Evolutionary conservation across 768 basidiomycete genomes (phyloP).

Genomic region (Phlebiopsis flavidoalba): DNA sequence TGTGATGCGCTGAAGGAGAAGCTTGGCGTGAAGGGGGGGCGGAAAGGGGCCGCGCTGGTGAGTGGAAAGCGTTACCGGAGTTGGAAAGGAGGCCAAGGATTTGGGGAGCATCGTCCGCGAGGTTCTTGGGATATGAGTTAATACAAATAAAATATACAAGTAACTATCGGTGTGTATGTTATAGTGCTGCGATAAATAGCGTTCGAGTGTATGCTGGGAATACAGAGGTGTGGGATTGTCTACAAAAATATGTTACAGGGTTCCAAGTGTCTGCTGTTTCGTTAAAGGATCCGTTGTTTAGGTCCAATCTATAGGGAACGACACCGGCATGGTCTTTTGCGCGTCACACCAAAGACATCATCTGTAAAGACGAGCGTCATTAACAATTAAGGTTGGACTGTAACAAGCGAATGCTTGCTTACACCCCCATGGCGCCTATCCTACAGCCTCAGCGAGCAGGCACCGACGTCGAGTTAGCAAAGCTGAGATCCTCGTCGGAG

Average conservation of each 20-base stretch:
- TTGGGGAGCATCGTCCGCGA: conserved; percentile 32
- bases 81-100: conserved; percentile 54
- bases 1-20: conserved; percentile 42
- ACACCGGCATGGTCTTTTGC: neutral
- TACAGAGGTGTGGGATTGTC: neutral
- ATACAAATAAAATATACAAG: neutral
- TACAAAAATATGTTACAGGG: neutral
- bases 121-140: conserved; percentile 24
- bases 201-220: neutral
- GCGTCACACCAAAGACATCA: neutral
- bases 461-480: neutral
- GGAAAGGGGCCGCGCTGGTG: conserved; percentile 73
- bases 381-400: neutral
- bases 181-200: neutral
- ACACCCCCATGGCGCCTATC: too few relatives aligned
- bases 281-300: too few relatives aligned
- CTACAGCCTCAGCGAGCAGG: neutral
- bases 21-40: conserved; percentile 67
- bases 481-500: neutral
- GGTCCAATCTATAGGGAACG: neutral
- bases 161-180: neutral
- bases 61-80: conserved; percentile 68
- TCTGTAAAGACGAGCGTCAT: neutral
- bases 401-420: too few relatives aligned
- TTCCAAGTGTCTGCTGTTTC: too few relatives aligned